Percentiles rank a stretch among this genome's conserved stretches.
Evolutionary conservation across 495 filamentous ascomycete genomes (phyloP).

Genomic region (Aspergillus nanangensis): DNA sequence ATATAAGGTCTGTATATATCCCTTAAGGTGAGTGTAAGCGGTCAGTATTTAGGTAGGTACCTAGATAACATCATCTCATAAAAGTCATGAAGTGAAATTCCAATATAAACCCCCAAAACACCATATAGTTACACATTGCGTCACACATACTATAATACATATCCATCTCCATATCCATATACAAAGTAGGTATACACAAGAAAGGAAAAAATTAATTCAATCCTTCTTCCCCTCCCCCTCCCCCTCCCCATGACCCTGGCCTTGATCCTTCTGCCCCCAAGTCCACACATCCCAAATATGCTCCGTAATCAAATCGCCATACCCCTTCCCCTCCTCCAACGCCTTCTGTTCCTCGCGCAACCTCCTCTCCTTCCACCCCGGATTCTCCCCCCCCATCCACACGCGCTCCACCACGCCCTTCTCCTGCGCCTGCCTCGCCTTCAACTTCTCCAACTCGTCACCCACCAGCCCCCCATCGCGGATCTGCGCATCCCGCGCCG

Average conservation of each 20-base stretch:
- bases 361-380: constrained; percentile 70
- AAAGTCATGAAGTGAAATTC: too few relatives aligned
- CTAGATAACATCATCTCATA: too few relatives aligned
- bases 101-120: too few relatives aligned
- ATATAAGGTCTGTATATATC: too few relatives aligned
- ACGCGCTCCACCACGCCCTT: constrained; percentile 46
- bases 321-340: constrained; percentile 72
- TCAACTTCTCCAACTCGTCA: constrained; percentile 39
- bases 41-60: too few relatives aligned
- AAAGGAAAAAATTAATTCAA: background rate
- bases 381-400: constrained; percentile 61
- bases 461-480: constrained; percentile 24
- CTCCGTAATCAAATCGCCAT: constrained; percentile 76
- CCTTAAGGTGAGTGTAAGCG: too few relatives aligned
- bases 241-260: constrained; percentile 8
- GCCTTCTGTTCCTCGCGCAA: constrained; percentile 66
- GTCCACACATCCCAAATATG: constrained; percentile 82
- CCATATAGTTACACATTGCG: too few relatives aligned
- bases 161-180: too few relatives aligned
- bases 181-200: too few relatives aligned
- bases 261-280: constrained; percentile 38
- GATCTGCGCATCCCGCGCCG: constrained; percentile 31
- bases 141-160: too few relatives aligned
- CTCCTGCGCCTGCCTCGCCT: constrained; percentile 30
- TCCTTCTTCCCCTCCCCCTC: constrained; percentile 20